Evolutionary conservation across 345 rosid species (phyloP), one percentile per base, ranked within the genome.

Genomic region (Eucalyptus sp.): DNA sequence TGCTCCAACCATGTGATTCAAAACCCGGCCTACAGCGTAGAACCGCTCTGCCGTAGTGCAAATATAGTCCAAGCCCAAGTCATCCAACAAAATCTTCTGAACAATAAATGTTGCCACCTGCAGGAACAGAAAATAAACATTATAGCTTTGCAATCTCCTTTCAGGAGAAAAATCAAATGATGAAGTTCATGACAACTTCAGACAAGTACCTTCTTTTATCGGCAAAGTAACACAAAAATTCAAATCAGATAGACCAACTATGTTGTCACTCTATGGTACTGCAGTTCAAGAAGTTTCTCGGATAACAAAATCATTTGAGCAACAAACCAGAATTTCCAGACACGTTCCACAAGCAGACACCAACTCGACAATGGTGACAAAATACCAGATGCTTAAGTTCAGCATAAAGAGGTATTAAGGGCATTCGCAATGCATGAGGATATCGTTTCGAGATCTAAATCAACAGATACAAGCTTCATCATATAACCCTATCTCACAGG

Each of bases 71-170:
- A 97, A 91, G 88, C 99, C 99, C 91, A 97, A 98, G 90, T 98
- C 99, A 93, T 98, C 99, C 91, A 98, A 90, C 91, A 97, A 88
- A 89, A 98, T 98, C 93, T 98, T 98, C 88, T 97, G 99, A 88
- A 98, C 97, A 17, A 98, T 98, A 90, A 98, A 97, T 56, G 99
- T 98, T 0, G 99, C 99, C 85, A 98, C 99, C 99, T 98, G 97
- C 89, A 92, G 91, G 86, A 87, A 80, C 48, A 89, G 92, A 60
- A 52, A 62, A 51, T 62, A 76, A 41, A 76, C 29, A 76, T 43
- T 76, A 20, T 41, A 76, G 84, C 84, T 20, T 41, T 11, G 84
- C 84, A 76, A 11, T 76, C 48, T 86, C 87, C 87, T 18, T 15
- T 50, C 11, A 43, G 43, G 46, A 86, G 87, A 46, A 52, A n/a